phyloP scores from a whole-genome alignment of 345 rosid species.

The Brassica juncea region DNA sequence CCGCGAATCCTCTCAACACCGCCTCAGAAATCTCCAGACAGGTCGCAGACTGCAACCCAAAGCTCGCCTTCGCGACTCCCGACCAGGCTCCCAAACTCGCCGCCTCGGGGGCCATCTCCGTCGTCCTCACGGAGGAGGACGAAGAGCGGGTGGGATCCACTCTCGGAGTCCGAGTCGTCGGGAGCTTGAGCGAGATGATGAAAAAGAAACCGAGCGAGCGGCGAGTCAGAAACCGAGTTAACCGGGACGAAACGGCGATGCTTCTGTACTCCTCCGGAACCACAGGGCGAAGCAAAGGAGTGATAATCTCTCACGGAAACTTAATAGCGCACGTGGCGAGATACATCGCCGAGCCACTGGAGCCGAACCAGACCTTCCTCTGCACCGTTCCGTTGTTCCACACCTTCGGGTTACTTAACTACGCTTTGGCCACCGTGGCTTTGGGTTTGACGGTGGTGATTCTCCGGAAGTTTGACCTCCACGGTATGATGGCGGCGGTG shows the following conservation, averaged over 20 bases:
- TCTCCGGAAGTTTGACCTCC: conserved; percentile 5
- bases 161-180: conserved; percentile 35
- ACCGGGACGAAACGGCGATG: conserved; percentile 65
- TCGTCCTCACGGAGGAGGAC: conserved; percentile 39
- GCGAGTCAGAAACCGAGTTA: conserved; percentile 55
- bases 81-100: conserved; percentile 59
- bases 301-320: conserved; percentile 65
- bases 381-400: conserved; percentile 43
- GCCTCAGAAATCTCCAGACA: conserved; percentile 65
- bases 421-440: conserved; percentile 2
- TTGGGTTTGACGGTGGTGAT: conserved; percentile 18
- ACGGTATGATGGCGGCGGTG: conserved; percentile 1
- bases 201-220: not conserved
- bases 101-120: conserved; percentile 31
- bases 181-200: conserved; percentile 40
- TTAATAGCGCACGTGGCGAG: conserved; percentile 66
- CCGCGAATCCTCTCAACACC: conserved; percentile 89
- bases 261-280: conserved; percentile 89
- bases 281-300: conserved; percentile 87
- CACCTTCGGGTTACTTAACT: not conserved
- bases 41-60: conserved; percentile 58
- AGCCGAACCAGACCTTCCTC: conserved; percentile 48
- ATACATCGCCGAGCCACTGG: conserved; percentile 56
- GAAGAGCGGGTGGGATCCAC: not conserved
- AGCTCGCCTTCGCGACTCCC: conserved; percentile 57